Percentiles rank a stretch among this genome's conserved stretches.
phyloP scores from a whole-genome alignment of 345 rosid species.

The Lepidium sativum region DNA sequence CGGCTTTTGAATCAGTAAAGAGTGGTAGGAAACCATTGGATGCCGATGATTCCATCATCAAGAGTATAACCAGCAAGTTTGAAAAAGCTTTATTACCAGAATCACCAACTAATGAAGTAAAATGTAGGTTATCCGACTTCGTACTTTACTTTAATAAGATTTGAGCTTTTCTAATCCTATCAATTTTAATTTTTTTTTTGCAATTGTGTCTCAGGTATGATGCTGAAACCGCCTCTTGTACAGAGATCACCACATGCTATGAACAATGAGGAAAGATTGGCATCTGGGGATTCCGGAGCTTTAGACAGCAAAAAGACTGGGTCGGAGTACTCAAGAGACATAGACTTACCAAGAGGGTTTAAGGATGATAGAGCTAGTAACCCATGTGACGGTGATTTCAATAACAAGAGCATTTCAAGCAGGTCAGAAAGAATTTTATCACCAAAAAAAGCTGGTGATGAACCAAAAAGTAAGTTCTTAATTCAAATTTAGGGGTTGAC shows the following conservation, averaged over 20 bases:
- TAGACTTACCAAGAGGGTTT: slow-evolving; percentile 21
- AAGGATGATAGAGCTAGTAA: slow-evolving; percentile 37
- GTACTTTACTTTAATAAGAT: not conserved
- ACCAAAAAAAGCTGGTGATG: slow-evolving; percentile 33
- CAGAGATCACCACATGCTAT: slow-evolving; percentile 45
- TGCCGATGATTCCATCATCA: slow-evolving; percentile 32
- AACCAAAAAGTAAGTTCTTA: slow-evolving; percentile 47
- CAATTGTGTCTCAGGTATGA: slow-evolving; percentile 40
- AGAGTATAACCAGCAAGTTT: slow-evolving; percentile 39
- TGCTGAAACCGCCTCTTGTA: slow-evolving; percentile 60
- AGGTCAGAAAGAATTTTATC: slow-evolving; percentile 34
- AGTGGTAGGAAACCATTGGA: slow-evolving; percentile 33
- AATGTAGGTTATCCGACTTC: slow-evolving; percentile 42
- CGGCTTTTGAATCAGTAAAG: slow-evolving; percentile 25
- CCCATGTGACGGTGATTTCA: slow-evolving; percentile 31
- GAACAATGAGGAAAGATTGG: slow-evolving; percentile 34
- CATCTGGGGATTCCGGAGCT: slow-evolving; percentile 38
- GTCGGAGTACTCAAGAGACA: slow-evolving; percentile 29
- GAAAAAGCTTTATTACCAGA: slow-evolving; percentile 38
- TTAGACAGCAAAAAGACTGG: slow-evolving; percentile 13
- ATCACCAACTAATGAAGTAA: slow-evolving; percentile 38
- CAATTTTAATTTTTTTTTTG: not conserved
- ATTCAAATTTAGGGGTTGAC: not conserved
- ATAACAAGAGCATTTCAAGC: slow-evolving; percentile 31
- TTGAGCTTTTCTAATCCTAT: slow-evolving; percentile 5